Conservation (phyloP, 768 basidiomycete species). For the Phylloporus rhodoxanthus region DNA sequence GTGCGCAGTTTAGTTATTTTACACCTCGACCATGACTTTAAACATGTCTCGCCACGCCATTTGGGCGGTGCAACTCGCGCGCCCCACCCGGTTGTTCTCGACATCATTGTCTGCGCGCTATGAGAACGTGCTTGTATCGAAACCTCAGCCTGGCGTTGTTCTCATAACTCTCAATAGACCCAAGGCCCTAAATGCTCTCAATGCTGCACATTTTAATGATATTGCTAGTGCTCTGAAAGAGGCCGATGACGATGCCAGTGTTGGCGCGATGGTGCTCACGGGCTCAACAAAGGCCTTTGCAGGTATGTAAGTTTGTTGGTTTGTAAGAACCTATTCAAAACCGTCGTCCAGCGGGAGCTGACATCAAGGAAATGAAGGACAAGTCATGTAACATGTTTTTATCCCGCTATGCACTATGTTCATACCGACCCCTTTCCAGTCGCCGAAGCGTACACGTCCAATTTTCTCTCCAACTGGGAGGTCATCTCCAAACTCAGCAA, state of each 20-base stretch:
- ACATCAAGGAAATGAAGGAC: conserved; percentile 99
- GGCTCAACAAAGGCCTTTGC: conserved; percentile 93
- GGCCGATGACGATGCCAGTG: conserved; percentile 61
- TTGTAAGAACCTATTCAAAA: neutral
- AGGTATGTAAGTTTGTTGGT: conserved; percentile 41
- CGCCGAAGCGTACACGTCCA: conserved; percentile 79
- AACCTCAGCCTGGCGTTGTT: conserved; percentile 62
- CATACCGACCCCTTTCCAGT: conserved; percentile 36
- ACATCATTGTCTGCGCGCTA: conserved; percentile 37
- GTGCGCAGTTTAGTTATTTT: no score
- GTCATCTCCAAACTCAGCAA: conserved; percentile 70
- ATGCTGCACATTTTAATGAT: conserved; percentile 71
- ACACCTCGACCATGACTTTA: conserved; percentile 16
- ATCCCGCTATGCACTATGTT: neutral
- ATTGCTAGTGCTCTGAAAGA: conserved; percentile 71
- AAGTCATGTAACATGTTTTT: conserved; percentile 64
- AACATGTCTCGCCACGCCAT: conserved; percentile 4
- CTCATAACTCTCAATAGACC: conserved; percentile 87
- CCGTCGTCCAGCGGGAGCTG: conserved; percentile 70
- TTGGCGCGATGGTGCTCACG: conserved; percentile 87
- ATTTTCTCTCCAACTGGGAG: conserved; percentile 84
- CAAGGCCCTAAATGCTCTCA: conserved; percentile 85
- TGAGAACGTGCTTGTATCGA: conserved; percentile 62
- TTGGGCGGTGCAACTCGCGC: conserved; percentile 1
- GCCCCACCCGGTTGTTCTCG: conserved; percentile 20